phyloP scores from a whole-genome alignment of 179 eudicot genomes.

The Beta lomatogona region DNA sequence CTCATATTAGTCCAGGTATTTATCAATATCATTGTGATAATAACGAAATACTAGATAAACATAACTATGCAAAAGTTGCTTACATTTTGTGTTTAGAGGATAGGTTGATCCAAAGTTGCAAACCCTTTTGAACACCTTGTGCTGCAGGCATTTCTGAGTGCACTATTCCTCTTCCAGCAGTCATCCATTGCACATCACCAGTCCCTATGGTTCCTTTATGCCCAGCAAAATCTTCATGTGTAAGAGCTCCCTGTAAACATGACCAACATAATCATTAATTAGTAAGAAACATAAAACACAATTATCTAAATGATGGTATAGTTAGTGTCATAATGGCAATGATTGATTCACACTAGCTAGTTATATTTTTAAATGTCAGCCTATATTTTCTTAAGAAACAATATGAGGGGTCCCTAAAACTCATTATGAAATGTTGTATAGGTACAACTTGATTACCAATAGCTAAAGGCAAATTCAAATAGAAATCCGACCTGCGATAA shows the following conservation, averaged over 20 bases:
- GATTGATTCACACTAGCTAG: too few relatives aligned
- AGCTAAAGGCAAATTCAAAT: too few relatives aligned
- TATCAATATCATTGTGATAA: not conserved
- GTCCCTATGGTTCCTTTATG: conserved; percentile 76
- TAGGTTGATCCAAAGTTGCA: conserved; percentile 90
- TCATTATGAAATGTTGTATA: too few relatives aligned
- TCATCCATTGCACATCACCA: conserved; percentile 96
- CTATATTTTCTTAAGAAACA: too few relatives aligned
- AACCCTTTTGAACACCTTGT: conserved; percentile 71
- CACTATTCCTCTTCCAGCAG: conserved; percentile 93
- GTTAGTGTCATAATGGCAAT: too few relatives aligned
- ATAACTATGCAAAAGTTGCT: conserved; percentile 9
- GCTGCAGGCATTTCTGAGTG: conserved; percentile 92
- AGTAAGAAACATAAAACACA: not conserved
- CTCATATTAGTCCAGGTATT: too few relatives aligned
- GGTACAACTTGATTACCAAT: too few relatives aligned
- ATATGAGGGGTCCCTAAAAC: too few relatives aligned
- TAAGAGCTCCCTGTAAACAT: conserved; percentile 57
- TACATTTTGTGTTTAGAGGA: conserved; percentile 80
- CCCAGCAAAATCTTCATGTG: conserved; percentile 89
- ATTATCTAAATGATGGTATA: too few relatives aligned
- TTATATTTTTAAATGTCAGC: too few relatives aligned
- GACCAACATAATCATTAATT: not conserved
- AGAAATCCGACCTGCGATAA: too few relatives aligned
- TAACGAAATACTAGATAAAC: not conserved